Conservation (phyloP, 1,284 basidiomycete genomes). For the Ganoderma multipileum region DNA sequence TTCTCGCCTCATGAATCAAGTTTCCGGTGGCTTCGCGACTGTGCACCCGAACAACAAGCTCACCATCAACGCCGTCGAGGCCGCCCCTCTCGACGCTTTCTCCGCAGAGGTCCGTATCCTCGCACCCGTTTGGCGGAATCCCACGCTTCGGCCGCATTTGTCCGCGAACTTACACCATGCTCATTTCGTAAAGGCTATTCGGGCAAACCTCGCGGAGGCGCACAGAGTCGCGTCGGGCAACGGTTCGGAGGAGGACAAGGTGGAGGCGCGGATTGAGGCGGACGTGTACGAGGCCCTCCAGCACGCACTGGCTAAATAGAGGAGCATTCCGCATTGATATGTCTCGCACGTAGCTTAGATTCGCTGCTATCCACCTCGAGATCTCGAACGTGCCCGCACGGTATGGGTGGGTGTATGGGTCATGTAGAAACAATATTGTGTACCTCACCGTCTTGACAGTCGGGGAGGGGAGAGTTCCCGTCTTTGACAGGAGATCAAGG, state of each 20-base stretch:
- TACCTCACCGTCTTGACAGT: background rate
- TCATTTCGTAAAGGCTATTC: conserved; percentile 72
- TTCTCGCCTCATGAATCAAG: conserved; percentile 49
- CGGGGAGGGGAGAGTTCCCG: background rate
- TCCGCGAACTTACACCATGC: background rate
- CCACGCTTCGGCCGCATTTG: conserved; percentile 3
- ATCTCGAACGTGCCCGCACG: background rate
- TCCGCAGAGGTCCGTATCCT: conserved; percentile 76
- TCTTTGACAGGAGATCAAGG: background rate
- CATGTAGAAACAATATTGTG: background rate
- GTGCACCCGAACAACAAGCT: conserved; percentile 98
- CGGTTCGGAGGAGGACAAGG: conserved; percentile 93
- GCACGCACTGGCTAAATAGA: conserved; percentile 78
- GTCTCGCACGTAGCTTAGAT: conserved; percentile 25
- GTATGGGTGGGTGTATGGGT: background rate
- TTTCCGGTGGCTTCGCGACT: conserved; percentile 96
- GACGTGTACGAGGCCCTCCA: conserved; percentile 97
- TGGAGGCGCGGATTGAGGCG: conserved; percentile 93
- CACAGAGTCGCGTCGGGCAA: conserved; percentile 82
- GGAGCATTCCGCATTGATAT: conserved; percentile 1
- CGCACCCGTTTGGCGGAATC: background rate
- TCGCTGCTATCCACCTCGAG: conserved; percentile 7
- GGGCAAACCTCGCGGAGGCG: conserved; percentile 90
- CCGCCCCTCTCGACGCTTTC: conserved; percentile 91
- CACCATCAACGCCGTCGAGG: conserved; percentile 98